phyloP scores from a whole-genome alignment of 73 alveolate species.

The Paramecium biaurelia region DNA sequence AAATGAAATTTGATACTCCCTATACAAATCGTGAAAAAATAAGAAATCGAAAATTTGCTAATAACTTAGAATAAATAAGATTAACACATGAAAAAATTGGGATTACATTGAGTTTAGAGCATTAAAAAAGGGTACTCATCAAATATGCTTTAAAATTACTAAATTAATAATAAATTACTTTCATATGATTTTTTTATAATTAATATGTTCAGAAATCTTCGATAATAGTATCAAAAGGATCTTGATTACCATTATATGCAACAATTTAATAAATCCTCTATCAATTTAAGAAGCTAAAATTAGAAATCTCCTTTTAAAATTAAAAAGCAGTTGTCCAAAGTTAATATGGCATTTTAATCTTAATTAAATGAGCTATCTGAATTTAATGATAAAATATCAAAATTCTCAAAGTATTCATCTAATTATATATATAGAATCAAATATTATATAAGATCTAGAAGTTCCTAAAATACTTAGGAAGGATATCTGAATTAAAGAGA shows the following conservation, averaged over 20 bases:
- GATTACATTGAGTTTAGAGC: not conserved
- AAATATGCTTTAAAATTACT: not conserved
- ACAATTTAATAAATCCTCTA: not conserved
- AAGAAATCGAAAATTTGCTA: not conserved
- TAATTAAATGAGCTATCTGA: not conserved
- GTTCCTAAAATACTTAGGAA: not conserved
- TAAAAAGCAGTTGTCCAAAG: not conserved
- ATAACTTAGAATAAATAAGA: not conserved
- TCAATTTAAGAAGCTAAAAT: not conserved
- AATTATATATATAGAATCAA: not conserved
- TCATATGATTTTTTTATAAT: not conserved
- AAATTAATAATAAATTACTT: not conserved
- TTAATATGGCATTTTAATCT: not conserved
- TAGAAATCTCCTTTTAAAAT: not conserved
- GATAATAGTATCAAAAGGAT: not conserved
- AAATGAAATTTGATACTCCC: not conserved
- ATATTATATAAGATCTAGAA: not conserved
- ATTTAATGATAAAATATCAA: not conserved
- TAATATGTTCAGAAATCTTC: slow-evolving; percentile 6
- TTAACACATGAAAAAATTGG: not conserved
- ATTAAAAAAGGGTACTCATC: not conserved
- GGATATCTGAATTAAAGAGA: not conserved
- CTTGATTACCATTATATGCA: not conserved
- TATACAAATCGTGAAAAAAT: not conserved
- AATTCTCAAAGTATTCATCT: not conserved